Evolutionary conservation across 805 yeast genomes (phyloP).

Genomic region (Wickerhamomyces bisporus): DNA sequence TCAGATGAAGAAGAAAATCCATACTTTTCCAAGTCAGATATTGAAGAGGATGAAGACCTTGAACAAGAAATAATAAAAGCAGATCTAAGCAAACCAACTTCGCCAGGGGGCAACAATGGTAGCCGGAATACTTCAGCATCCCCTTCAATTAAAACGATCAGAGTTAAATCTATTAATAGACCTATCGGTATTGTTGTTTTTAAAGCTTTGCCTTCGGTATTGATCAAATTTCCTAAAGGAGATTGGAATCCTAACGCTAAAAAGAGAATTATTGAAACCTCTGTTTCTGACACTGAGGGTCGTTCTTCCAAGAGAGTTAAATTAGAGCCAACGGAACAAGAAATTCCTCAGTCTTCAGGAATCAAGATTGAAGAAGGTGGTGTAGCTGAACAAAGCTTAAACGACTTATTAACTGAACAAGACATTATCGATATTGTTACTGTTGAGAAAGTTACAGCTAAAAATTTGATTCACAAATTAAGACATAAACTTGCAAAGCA

Average conservation of each 20-base stretch:
- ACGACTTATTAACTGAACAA: conserved; percentile 52
- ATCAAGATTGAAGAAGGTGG: conserved; percentile 10
- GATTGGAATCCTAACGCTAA: conserved; percentile 73
- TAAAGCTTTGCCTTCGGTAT: conserved; percentile 55
- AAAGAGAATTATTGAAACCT: conserved; percentile 27
- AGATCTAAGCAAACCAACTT: conserved; percentile 25
- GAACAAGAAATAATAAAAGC: conserved; percentile 36
- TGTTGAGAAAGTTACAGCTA: conserved; percentile 43
- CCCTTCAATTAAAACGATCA: conserved; percentile 27
- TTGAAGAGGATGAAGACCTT: conserved; percentile 46
- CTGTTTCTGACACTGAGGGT: conserved; percentile 18
- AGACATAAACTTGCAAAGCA: conserved; percentile 59
- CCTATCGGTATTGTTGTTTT: conserved; percentile 54
- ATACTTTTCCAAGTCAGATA: conserved; percentile 66
- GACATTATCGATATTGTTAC: conserved; percentile 65
- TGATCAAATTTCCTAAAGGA: conserved; percentile 68
- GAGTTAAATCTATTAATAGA: conserved; percentile 40
- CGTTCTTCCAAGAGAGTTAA: conserved; percentile 37
- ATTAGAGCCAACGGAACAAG: conserved; percentile 24
- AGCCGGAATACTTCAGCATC: conserved; percentile 15
- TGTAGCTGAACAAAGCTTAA: conserved; percentile 7
- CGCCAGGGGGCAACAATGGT: conserved; percentile 17
- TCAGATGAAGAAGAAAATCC: conserved; percentile 87
- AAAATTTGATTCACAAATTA: conserved; percentile 55
- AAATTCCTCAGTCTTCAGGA: background rate